Percentiles rank a stretch among this genome's conserved stretches.
These are phyloP conservation scores for Neurospora sp. DNA, from an alignment of 495 filamentous ascomycete species.

Conservation along the genomic window DNA sequence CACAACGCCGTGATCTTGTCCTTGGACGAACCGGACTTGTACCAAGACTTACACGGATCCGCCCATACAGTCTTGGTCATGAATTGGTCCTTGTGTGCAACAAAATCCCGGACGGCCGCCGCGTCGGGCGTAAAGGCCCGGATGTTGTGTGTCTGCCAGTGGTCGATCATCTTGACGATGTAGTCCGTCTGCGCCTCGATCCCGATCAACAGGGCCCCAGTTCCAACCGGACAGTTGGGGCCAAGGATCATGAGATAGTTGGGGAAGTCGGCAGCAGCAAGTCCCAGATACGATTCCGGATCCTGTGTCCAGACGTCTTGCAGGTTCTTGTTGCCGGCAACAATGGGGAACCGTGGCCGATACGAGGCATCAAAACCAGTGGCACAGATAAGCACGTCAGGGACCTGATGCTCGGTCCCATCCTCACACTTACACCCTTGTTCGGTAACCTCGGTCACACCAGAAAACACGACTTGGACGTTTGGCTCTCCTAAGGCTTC, in stretches of 20 bases:
- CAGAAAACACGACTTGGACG: conserved; percentile 19
- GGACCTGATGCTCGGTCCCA: background rate
- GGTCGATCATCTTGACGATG: conserved; percentile 35
- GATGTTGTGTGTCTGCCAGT: conserved; percentile 37
- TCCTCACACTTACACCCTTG: conserved; percentile 30
- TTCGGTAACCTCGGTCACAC: conserved; percentile 36
- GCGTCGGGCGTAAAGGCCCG: conserved; percentile 32
- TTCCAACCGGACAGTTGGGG: conserved; percentile 19
- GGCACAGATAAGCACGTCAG: conserved; percentile 46
- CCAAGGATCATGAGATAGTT: conserved; percentile 41
- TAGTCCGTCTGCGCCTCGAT: conserved; percentile 18
- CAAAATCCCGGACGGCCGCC: conserved; percentile 31
- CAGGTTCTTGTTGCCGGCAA: conserved; percentile 34
- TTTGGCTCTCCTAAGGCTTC: conserved; percentile 47
- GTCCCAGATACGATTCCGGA: conserved; percentile 42
- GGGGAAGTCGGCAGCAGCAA: conserved; percentile 45
- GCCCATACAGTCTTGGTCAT: conserved; percentile 38
- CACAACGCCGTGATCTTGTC: conserved; percentile 36
- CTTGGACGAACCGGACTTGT: conserved; percentile 31
- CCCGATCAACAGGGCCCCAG: conserved; percentile 16
- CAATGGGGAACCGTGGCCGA: conserved; percentile 43
- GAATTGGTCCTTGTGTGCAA: conserved; percentile 30
- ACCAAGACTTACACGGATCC: conserved; percentile 38
- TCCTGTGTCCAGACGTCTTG: conserved; percentile 38
- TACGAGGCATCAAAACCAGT: conserved; percentile 48